Conservation (phyloP, 2,329 filamentous ascomycete species). For the Fusarium agapanthi region DNA sequence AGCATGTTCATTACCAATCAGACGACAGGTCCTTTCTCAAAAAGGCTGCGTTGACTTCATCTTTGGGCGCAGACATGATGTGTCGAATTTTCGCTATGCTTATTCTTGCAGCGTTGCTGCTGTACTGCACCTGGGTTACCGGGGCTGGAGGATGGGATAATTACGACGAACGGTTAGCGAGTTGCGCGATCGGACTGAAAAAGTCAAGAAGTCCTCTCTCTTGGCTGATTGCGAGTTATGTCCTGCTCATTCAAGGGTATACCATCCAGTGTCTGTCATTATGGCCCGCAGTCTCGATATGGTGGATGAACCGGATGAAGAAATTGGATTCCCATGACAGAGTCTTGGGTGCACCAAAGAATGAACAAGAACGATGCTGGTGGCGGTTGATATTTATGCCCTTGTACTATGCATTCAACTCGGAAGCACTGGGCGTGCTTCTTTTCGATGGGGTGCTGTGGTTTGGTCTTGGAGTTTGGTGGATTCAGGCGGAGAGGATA, state of each 20-base stretch:
- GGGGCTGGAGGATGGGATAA: neutral
- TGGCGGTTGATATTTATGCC: neutral
- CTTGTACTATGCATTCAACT: neutral
- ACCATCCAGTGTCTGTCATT: neutral
- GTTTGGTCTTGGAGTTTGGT: neutral
- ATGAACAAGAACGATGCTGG: neutral
- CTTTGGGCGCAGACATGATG: neutral
- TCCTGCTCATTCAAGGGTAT: neutral
- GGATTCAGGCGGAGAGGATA: neutral
- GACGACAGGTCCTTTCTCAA: too few species aligned
- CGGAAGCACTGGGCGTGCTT: neutral
- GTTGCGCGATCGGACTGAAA: neutral
- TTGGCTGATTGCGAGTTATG: neutral
- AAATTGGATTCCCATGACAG: rapidly evolving
- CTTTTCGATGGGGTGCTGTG: neutral
- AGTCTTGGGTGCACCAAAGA: neutral
- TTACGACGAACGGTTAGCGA: neutral
- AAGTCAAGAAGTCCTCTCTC: neutral
- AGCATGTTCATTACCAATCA: neutral
- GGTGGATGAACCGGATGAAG: neutral
- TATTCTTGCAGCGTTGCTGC: neutral
- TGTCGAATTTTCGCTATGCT: neutral
- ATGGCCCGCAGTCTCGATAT: neutral
- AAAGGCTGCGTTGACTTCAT: rapidly evolving
- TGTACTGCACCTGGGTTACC: neutral